These are phyloP conservation scores for Rosa lucieae DNA, from an alignment of 306 rosid species.

Conservation along the genomic window DNA sequence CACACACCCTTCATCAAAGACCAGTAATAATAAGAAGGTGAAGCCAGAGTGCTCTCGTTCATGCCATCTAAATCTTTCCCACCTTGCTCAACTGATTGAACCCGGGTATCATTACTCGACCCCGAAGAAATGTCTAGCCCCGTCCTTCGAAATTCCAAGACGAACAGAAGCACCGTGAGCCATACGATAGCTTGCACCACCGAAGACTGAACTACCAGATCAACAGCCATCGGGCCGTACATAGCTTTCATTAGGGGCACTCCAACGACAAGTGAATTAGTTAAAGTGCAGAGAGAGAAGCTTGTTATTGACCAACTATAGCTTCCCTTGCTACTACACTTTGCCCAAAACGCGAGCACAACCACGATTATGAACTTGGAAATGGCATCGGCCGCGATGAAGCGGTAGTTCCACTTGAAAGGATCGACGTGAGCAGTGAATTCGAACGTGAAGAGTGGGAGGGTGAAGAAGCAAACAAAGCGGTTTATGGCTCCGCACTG, in stretches of 20 bases:
- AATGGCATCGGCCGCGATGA: constrained; percentile 66
- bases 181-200: constrained; percentile 84
- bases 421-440: constrained; percentile 84
- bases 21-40: constrained; percentile 49
- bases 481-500: constrained; percentile 84
- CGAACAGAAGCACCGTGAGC: constrained; percentile 71
- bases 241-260: constrained; percentile 70
- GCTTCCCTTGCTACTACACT: constrained; percentile 59
- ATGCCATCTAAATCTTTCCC: constrained; percentile 58
- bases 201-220: constrained; percentile 79
- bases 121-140: constrained; percentile 25
- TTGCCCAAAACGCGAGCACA: constrained; percentile 73
- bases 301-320: constrained; percentile 80
- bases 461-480: constrained; percentile 82
- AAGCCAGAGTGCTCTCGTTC: constrained; percentile 24
- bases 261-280: constrained; percentile 84
- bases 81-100: constrained; percentile 23
- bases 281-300: constrained; percentile 72
- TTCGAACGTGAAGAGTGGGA: constrained; percentile 83
- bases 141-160: constrained; percentile 68
- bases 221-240: constrained; percentile 70
- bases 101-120: neutral
- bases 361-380: constrained; percentile 65
- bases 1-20: constrained; percentile 66
- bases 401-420: constrained; percentile 59